A percentile compares a stretch with the other conserved stretches of the same genome.
These are phyloP conservation scores for Seiridium unicorne DNA, from an alignment of 2,329 filamentous ascomycete species.

Conservation along the genomic window DNA sequence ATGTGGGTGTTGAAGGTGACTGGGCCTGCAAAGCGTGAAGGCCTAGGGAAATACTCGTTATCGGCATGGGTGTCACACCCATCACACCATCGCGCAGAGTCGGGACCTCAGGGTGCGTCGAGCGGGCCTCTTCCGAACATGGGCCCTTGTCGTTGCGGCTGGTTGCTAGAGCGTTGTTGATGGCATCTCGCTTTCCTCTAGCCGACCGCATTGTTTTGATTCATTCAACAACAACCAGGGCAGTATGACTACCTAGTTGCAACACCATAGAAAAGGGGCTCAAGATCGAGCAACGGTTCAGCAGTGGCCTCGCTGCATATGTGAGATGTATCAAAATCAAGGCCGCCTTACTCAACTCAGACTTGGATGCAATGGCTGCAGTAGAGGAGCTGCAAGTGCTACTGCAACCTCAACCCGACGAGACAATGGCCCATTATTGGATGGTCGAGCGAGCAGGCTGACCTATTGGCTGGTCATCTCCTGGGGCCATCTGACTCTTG, in stretches of 20 bases:
- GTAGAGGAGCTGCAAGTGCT: conserved; percentile 8
- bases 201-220: background rate
- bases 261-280: too few relatives aligned
- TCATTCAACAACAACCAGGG: too few relatives aligned
- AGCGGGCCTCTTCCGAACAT: background rate
- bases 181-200: background rate
- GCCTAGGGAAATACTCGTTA: conserved; percentile 1
- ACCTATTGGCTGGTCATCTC: conserved; percentile 7
- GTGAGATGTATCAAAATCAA: background rate
- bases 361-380: conserved; percentile 5
- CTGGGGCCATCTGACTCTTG: conserved; percentile 4
- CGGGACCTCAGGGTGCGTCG: background rate
- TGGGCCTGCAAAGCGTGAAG: background rate
- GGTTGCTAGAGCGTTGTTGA: conserved; percentile 8
- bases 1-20: conserved; percentile 1
- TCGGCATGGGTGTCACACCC: conserved; percentile 4
- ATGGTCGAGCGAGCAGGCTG: background rate
- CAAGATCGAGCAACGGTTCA: too few relatives aligned
- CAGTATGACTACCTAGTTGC: too few relatives aligned
- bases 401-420: background rate
- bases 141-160: background rate
- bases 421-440: conserved; percentile 9
- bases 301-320: too few relatives aligned
- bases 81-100: background rate
- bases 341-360: conserved; percentile 5